Evolutionary conservation across 306 rosid species (phyloP).

Genomic region (Gastrolobium bilobum): DNA sequence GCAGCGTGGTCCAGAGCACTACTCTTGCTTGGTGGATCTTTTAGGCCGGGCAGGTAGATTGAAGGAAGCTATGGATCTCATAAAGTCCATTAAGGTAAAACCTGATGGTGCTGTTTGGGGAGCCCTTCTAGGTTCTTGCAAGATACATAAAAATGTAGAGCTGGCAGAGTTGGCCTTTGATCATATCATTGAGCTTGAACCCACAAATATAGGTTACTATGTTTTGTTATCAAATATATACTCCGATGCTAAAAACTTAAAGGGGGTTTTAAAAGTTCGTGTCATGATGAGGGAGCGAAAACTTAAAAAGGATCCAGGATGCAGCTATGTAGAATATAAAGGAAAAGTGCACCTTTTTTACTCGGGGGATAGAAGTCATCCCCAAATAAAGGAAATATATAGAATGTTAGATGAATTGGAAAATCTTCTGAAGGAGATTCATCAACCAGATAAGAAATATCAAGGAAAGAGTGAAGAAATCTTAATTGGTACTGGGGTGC

Average conservation of each 20-base stretch:
- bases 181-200: slow-evolving; percentile 73
- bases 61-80: slow-evolving; percentile 71
- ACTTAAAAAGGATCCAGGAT: slow-evolving; percentile 84
- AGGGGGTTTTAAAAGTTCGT: slow-evolving; percentile 75
- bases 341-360: slow-evolving; percentile 78
- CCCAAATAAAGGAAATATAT: slow-evolving; percentile 63
- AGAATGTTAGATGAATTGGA: slow-evolving; percentile 70
- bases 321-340: slow-evolving; percentile 76
- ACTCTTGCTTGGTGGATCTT: slow-evolving; percentile 90
- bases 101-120: slow-evolving; percentile 97
- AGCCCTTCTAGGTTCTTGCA: slow-evolving; percentile 92
- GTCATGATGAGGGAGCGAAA: slow-evolving; percentile 79
- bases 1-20: slow-evolving; percentile 80
- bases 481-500: slow-evolving; percentile 61
- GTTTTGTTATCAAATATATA: slow-evolving; percentile 83
- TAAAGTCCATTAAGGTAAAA: slow-evolving; percentile 67
- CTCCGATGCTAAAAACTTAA: slow-evolving; percentile 65
- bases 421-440: slow-evolving; percentile 57
- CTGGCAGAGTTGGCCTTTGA: slow-evolving; percentile 83
- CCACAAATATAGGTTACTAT: slow-evolving; percentile 81
- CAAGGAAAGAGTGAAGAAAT: slow-evolving; percentile 57
- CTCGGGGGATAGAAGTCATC: slow-evolving; percentile 77
- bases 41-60: slow-evolving; percentile 87
- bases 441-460: slow-evolving; percentile 45
- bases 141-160: slow-evolving; percentile 76